These are phyloP conservation scores for Akebia trifoliata DNA, from an alignment of 164 flowering plant genomes.

Conservation along the genomic window DNA sequence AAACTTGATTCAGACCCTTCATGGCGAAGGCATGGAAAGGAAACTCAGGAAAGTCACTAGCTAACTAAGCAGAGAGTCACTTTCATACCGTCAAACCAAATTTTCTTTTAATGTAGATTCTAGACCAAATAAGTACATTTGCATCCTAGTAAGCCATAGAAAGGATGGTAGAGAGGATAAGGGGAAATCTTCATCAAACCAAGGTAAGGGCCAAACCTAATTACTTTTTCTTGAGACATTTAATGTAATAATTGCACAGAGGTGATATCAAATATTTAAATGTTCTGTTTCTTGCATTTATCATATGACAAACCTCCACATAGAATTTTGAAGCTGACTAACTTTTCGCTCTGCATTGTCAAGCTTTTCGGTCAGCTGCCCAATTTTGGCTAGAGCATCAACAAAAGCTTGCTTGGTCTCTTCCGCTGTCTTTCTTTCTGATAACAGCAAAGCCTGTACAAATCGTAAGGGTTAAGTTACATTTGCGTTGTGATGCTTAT, in stretches of 20 bases:
- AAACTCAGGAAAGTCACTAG: too few species aligned
- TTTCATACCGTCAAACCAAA: too few species aligned
- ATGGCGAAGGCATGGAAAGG: too few species aligned
- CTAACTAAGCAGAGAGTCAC: too few species aligned
- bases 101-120: too few species aligned
- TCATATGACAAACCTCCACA: constrained; percentile 62
- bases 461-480: background rate
- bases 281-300: too few species aligned
- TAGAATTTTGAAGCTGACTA: constrained; percentile 76
- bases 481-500: background rate
- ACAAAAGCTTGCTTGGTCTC: constrained; percentile 44
- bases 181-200: too few species aligned
- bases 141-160: too few species aligned
- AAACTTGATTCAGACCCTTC: too few species aligned
- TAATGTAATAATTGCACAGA: constrained; percentile 6
- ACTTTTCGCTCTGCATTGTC: constrained; percentile 65
- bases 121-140: too few species aligned
- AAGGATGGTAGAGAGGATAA: too few species aligned
- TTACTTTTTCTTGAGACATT: background rate
- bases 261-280: too few species aligned
- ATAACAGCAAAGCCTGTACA: constrained; percentile 51
- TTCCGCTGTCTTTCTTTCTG: constrained; percentile 56
- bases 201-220: background rate
- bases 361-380: constrained; percentile 52
- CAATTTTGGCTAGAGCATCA: constrained; percentile 52